These are phyloP conservation scores for Paraphaeosphaeria minitans DNA, from an alignment of 2,329 filamentous ascomycete genomes.

Conservation along the genomic window DNA sequence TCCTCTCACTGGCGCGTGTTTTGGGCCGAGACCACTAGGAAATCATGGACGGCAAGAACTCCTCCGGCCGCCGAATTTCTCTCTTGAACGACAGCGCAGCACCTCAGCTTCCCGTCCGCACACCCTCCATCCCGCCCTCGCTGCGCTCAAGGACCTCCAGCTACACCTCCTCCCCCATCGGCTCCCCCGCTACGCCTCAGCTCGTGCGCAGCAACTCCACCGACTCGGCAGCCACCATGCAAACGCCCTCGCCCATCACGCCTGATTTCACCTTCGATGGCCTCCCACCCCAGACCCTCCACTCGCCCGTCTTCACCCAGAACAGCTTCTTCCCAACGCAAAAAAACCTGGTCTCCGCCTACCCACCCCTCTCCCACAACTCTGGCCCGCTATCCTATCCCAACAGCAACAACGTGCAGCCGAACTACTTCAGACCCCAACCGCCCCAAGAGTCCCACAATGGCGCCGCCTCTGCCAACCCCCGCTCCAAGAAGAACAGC, in stretches of 20 bases:
- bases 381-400: slow-evolving; percentile 31
- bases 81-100: slow-evolving; percentile 55
- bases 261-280: slow-evolving; percentile 46
- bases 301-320: slow-evolving; percentile 37
- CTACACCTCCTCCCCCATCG: slow-evolving; percentile 53
- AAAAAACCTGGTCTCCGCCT: slow-evolving; percentile 33
- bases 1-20: slow-evolving; percentile 37
- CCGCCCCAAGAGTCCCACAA: slow-evolving; percentile 14
- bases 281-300: slow-evolving; percentile 23
- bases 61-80: slow-evolving; percentile 56
- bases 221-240: slow-evolving; percentile 49
- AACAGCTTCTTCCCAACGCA: slow-evolving; percentile 34
- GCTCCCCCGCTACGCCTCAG: slow-evolving; percentile 53
- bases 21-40: slow-evolving; percentile 30
- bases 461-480: slow-evolving; percentile 36
- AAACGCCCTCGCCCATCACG: slow-evolving; percentile 55
- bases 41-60: slow-evolving; percentile 59
- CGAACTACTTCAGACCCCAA: slow-evolving; percentile 28
- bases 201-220: slow-evolving; percentile 54
- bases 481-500: slow-evolving; percentile 63
- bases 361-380: slow-evolving; percentile 32
- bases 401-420: slow-evolving; percentile 17
- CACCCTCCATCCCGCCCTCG: slow-evolving; percentile 43
- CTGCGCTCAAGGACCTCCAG: slow-evolving; percentile 49
- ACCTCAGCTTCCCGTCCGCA: slow-evolving; percentile 39